Conservation (phyloP, 2,329 filamentous ascomycete genomes). For the Coniochaeta sp. region DNA sequence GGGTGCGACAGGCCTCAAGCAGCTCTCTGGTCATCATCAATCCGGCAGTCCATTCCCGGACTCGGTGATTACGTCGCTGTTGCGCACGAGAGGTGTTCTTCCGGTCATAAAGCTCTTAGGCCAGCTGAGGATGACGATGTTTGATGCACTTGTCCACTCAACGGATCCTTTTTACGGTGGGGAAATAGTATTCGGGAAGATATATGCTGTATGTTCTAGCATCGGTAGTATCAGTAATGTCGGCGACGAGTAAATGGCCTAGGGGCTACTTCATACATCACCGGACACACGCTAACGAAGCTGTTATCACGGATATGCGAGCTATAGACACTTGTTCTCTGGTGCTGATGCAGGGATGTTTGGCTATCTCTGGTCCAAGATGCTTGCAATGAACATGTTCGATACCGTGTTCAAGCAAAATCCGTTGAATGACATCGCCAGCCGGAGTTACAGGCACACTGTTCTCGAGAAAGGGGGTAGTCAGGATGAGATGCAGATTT, state of each 20-base stretch:
- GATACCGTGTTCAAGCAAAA: constrained; percentile 65
- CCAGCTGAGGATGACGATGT: constrained; percentile 68
- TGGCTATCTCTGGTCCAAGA: constrained; percentile 59
- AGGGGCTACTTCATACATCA: background rate
- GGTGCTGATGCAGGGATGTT: constrained; percentile 78
- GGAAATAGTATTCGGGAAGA: background rate
- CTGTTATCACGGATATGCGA: constrained; percentile 69
- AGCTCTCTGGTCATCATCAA: constrained; percentile 62
- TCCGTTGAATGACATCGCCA: constrained; percentile 65
- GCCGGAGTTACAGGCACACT: constrained; percentile 62
- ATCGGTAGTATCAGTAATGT: background rate
- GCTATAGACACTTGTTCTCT: constrained; percentile 69
- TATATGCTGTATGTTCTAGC: background rate
- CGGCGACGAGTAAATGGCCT: constrained; percentile 28
- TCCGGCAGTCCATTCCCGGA: constrained; percentile 61
- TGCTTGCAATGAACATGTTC: constrained; percentile 81
- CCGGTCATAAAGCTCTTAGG: constrained; percentile 65
- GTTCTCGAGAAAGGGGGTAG: constrained; percentile 67
- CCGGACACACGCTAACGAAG: no score
- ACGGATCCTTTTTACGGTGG: background rate
- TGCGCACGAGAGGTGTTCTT: constrained; percentile 68
- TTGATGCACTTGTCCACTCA: constrained; percentile 65
- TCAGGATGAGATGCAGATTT: constrained; percentile 66
- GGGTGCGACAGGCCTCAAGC: constrained; percentile 35
- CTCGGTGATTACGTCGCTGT: constrained; percentile 60